Conservation (phyloP, 805 yeast species). For the Yamadazyma sp. region DNA sequence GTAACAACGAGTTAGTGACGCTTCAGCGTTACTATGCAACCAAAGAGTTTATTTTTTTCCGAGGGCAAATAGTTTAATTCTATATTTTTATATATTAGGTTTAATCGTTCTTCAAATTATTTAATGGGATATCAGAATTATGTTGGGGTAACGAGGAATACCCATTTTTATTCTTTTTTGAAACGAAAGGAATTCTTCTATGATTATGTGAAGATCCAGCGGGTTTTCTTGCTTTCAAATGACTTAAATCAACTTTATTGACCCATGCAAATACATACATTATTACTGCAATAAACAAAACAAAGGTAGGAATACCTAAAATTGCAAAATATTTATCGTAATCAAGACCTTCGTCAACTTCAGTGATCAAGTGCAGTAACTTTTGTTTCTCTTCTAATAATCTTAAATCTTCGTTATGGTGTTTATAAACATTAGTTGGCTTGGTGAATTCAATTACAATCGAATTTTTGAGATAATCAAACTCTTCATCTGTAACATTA, state of each 20-base stretch:
- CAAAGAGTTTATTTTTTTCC: too few species aligned
- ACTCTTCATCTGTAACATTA: slow-evolving; percentile 60
- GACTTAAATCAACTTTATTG: slow-evolving; percentile 49
- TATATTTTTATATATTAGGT: too few species aligned
- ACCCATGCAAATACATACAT: slow-evolving; percentile 63
- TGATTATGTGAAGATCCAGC: slow-evolving; percentile 26
- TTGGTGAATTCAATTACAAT: slow-evolving; percentile 46
- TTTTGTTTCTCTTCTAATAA: slow-evolving; percentile 28
- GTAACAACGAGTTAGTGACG: too few species aligned
- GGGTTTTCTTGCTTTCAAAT: slow-evolving; percentile 28
- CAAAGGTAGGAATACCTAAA: slow-evolving; percentile 66
- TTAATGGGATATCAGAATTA: slow-evolving; percentile 16
- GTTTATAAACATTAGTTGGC: slow-evolving; percentile 54
- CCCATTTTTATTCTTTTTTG: slow-evolving; percentile 10
- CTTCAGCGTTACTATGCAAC: too few species aligned
- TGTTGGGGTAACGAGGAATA: slow-evolving; percentile 35
- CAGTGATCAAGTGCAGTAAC: slow-evolving; percentile 19
- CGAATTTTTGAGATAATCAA: slow-evolving; percentile 44
- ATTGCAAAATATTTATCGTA: slow-evolving; percentile 60
- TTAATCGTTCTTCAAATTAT: slow-evolving; percentile 13
- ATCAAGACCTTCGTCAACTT: slow-evolving; percentile 47
- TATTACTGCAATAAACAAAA: slow-evolving; percentile 52
- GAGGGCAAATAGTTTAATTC: too few species aligned
- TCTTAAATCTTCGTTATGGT: slow-evolving; percentile 41
- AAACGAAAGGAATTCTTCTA: slow-evolving; percentile 26